Base-by-base conservation (phyloP, 257 asterid species). In the Leptodermis oblonga region DNA sequence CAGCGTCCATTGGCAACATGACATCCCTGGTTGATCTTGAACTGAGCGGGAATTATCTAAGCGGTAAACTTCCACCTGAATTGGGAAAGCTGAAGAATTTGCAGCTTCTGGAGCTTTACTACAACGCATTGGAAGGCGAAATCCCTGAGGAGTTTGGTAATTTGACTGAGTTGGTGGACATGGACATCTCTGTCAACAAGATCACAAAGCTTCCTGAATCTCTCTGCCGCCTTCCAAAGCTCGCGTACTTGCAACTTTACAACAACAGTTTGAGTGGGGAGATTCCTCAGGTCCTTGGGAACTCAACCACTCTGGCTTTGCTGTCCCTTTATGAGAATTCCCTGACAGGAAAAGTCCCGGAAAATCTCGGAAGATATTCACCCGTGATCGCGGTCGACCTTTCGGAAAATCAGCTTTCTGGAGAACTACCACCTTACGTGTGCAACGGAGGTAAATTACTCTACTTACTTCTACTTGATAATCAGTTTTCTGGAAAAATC, bases 81-180 rank as follows among this genome's bases (percentile, higher is more conserved):
- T 58, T 93, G 5, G 95, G 96, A 28, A 41, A 13, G 67, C 73
- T 93, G 42, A 72, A 62, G 49, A 90, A 89, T 39, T 68, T 93
- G 78, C 56, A 65, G 74, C 83, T 71, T 79, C 91, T 93, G 53
- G 99, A 93, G 86, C 96, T 93, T 28, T 93, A 89, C 28, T 90
- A 89, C 73, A 93, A 93, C 68, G 65, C 61, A 67, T 86, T 93
- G 2, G 87, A 83, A 11, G 97, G 99, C 0, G 88, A 85, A 70
- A 86, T 93, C 2, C 99, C 97, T 0, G 77, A 65, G 73, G 97
- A 88, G 79, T 75, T 90, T 14, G 97, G 99, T 7, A 93, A 93
- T 66, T 22, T 90, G 73, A 86, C 95, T 0, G 60, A 61, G 22
- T 83, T 93, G 23, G 17, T 43, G 0, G 94, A 87, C 67, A 48